phyloP scores from a whole-genome alignment of 164 flowering plant genomes.

The Hamamelis virginiana region DNA sequence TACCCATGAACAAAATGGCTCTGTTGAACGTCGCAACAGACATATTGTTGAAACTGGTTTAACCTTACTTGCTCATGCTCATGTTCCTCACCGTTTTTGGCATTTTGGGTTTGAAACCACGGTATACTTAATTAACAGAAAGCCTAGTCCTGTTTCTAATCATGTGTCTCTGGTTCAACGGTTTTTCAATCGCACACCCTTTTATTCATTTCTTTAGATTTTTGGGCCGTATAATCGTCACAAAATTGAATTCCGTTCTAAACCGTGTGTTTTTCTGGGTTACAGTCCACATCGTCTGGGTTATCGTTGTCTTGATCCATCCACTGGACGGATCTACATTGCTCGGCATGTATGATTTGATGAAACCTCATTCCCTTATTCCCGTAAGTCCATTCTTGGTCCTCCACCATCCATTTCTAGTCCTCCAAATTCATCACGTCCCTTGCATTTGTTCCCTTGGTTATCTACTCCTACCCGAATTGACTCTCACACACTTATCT shows the following conservation, averaged over 20 bases:
- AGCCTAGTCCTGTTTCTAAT: no score
- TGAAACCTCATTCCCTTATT: background rate
- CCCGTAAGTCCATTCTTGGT: background rate
- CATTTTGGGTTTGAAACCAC: background rate
- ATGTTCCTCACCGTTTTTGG: background rate
- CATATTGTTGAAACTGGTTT: constrained; percentile 5
- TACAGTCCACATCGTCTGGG: background rate
- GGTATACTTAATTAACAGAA: background rate
- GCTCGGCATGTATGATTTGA: background rate
- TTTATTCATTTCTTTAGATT: no score
- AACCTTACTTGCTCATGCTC: background rate
- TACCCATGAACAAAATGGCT: no score
- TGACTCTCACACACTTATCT: no score
- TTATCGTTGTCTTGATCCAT: background rate
- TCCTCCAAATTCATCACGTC: no score
- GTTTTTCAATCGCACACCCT: no score
- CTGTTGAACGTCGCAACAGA: background rate
- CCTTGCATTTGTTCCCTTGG: no score
- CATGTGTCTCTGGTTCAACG: no score
- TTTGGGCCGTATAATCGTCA: background rate
- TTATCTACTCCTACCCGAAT: no score
- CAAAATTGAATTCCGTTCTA: no score
- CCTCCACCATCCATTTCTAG: no score
- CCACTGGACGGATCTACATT: background rate
- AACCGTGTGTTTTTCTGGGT: no score